Base-by-base conservation (phyloP, 2,329 filamentous ascomycete species). In the Neoarthrinium moseri region DNA sequence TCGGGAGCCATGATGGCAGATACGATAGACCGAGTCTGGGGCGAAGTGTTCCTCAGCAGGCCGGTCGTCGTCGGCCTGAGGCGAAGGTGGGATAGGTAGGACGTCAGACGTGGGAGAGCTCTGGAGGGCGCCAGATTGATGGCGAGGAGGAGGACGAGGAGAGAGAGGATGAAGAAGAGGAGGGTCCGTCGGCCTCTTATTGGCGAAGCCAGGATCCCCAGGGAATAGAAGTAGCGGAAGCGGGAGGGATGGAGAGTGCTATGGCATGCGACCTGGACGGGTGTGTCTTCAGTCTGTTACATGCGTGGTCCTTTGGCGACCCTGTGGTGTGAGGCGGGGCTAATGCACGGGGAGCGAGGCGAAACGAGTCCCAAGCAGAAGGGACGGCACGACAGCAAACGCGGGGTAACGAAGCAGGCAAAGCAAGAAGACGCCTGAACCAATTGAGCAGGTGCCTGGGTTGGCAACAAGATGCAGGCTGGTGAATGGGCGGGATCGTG, bases 101-200 rank as follows among this genome's bases (percentile, higher is more conserved):
- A 73, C 51, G 73, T 72, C 55, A 88, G 71, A 59, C 86, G 81
- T 53, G 74, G 67, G 61, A 76, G 66, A 56, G 79, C 70, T 64
- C 81, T 75, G 65, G 78, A 72, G 61, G 78, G 72, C 74, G 86
- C 84, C 85, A 89, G 81, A 62, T 79, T 86, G 77, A 75, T 66
- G 51, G 68, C 65, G 60, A 80, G 59, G 64, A 87, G 75, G 60
- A 86, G 65, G 56, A 83, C 53, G 57, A 83, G 42, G 29, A 63
- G 45, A 15, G 61, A 61, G 57, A 74, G 65, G 54, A 80, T 65
- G 59, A 80, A 53, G 50, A 78, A 61, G 61, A 75, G 62, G 61
- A 62, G 54, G 33, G 50, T 37, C 43, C 57, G 23, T 22, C 20
- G 37, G n/a, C n/a, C 23, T 40, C 37, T 40, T 27, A 26, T 40